Evolutionary conservation across 768 basidiomycete genomes (phyloP).

Genomic region (Russula abietina): DNA sequence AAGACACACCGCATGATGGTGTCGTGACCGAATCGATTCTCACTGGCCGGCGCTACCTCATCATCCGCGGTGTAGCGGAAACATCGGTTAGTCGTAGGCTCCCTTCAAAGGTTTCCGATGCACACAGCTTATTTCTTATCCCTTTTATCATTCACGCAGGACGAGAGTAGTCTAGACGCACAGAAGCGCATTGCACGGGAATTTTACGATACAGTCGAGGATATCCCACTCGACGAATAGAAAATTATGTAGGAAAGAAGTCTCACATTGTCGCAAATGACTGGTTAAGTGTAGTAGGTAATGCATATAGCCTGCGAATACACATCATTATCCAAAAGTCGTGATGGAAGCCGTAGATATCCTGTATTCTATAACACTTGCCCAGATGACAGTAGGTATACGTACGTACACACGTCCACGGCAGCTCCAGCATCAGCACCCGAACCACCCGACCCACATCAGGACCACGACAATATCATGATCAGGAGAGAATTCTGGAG

Average conservation of each 20-base stretch:
- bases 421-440: background rate
- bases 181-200: too few species aligned
- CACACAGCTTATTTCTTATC: background rate
- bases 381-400: conserved; percentile 12
- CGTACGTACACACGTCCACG: conserved; percentile 11
- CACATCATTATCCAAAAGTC: conserved; percentile 10
- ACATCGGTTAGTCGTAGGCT: conserved; percentile 39
- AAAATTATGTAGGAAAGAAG: conserved; percentile 4
- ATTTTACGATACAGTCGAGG: conserved; percentile 78
- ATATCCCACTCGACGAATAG: conserved; percentile 40
- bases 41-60: conserved; percentile 74
- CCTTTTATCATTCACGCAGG: conserved; percentile 29
- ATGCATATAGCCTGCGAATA: conserved; percentile 5
- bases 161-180: conserved; percentile 60
- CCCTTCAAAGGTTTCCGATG: background rate
- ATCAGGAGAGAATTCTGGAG: background rate
- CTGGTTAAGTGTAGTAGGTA: background rate
- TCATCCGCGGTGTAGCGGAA: conserved; percentile 61
- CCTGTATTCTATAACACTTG: conserved; percentile 8
- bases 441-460: background rate
- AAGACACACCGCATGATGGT: conserved; percentile 37
- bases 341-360: conserved; percentile 9
- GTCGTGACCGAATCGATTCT: conserved; percentile 65
- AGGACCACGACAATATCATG: background rate
- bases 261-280: background rate